These are phyloP conservation scores for Pythium aquatile DNA, from an alignment of 352 stramenopile species.

Conservation along the genomic window DNA sequence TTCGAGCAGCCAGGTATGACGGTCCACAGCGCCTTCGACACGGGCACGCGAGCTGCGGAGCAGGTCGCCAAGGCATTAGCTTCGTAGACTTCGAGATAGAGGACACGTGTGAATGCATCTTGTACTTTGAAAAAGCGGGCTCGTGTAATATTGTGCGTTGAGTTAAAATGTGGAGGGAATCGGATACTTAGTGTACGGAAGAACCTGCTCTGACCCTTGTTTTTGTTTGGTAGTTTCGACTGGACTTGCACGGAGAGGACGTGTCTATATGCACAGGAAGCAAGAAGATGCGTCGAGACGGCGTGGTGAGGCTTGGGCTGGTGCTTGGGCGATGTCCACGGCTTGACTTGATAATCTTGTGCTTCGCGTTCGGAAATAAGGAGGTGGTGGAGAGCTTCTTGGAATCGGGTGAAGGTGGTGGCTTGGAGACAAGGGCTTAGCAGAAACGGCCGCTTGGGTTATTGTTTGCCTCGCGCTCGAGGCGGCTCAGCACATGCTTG, in stretches of 20 bases:
- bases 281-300: background rate
- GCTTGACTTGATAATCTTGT: background rate
- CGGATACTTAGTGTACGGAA: background rate
- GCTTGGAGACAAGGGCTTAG: slow-evolving; percentile 11
- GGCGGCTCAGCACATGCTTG: slow-evolving; percentile 90
- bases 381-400: background rate
- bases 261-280: slow-evolving; percentile 31
- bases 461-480: slow-evolving; percentile 44
- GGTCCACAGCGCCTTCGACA: slow-evolving; percentile 81
- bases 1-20: slow-evolving; percentile 83
- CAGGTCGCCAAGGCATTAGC: slow-evolving; percentile 50
- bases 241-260: slow-evolving; percentile 22
- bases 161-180: background rate
- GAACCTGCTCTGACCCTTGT: slow-evolving; percentile 12
- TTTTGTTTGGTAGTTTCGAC: slow-evolving; percentile 17
- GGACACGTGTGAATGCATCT: background rate
- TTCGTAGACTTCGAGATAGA: background rate
- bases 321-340: background rate
- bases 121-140: background rate
- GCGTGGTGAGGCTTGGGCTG: background rate
- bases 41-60: slow-evolving; percentile 57
- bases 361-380: slow-evolving; percentile 2
- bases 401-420: background rate
- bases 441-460: slow-evolving; percentile 21
- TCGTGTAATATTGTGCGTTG: background rate